Base-by-base conservation (phyloP, 139 green algal genomes). In the Tetradesmus lagerheimii region DNA sequence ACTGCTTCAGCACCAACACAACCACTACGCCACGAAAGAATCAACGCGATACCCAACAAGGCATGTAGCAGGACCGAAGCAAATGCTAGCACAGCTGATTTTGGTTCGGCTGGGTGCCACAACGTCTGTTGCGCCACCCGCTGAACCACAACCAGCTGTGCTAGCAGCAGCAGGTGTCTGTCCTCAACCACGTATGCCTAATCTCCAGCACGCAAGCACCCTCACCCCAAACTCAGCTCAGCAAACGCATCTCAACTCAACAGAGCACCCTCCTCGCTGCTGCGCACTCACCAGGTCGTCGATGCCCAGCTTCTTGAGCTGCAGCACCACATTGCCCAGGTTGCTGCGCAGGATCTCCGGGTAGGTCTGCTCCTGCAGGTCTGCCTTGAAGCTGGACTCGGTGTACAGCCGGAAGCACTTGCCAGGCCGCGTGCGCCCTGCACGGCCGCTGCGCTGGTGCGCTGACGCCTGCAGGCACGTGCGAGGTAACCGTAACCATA, bases 331-430 rank as follows among this genome's bases (percentile, higher is more conserved):
- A 1, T 93, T 97, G 75, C 97, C 97, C 47, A 99, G 95, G 93
- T 99, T 99, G 83, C 97, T 99, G 41, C 98, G 93, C 92, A 99
- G 91, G 92, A 99, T 99, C 93, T 99, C 98, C 15, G 98, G 98
- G 94, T 99, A 99, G 0, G 98, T 99, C 94, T 99, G 98, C 93
- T 99, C 98, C 93, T 99, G 96, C 84, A 99, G 95, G 93, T 99
- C 98, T 83, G 97, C 96, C 89, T 99, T 96, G 94, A 99, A 99
- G 76, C 90, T 96, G 16, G 90, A 64, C 92, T 99, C 98, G 4
- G 98, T 99, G 95, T 99, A 99, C 85, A 99, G 93, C 45, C 98
- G 94, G 93, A 99, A 99, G 95, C 98, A 99, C 94, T 99, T 99
- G 90, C 98, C 98, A 0, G 98, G 98, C 82, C 95, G 97, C 20